Evolutionary conservation across 2,329 filamentous ascomycete species (phyloP).

Genomic region (Geoglossum cookeanum): DNA sequence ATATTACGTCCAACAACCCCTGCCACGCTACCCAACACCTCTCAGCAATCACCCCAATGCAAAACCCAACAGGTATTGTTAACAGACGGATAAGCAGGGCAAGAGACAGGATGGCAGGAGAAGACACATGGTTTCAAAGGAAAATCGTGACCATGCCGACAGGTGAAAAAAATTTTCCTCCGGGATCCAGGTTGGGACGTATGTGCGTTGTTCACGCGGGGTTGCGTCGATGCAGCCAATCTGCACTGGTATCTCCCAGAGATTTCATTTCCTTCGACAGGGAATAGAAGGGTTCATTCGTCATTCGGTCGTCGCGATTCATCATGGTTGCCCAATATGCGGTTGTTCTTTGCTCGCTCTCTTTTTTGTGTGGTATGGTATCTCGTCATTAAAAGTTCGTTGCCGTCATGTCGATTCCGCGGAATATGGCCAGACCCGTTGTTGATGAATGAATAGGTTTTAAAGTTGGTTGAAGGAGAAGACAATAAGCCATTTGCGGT

Average conservation of each 20-base stretch:
- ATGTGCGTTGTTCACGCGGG: neutral
- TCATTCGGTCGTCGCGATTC: constrained; percentile 3
- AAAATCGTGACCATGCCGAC: constrained; percentile 2
- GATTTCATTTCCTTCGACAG: neutral
- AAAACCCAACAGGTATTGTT: neutral
- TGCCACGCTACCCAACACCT: neutral
- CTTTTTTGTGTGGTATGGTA: neutral
- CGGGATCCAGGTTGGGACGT: neutral
- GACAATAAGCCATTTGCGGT: neutral
- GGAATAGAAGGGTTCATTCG: constrained; percentile 1
- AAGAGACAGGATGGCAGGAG: neutral
- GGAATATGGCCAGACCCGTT: neutral
- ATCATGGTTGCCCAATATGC: constrained; percentile 3
- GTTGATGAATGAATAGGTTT: constrained; percentile 1
- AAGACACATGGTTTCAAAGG: neutral
- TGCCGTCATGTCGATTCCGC: constrained; percentile 1
- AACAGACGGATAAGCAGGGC: neutral
- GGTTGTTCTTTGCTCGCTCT: constrained; percentile 1
- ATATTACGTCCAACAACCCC: neutral
- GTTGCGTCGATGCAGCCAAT: neutral
- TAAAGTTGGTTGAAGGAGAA: neutral
- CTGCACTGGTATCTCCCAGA: neutral
- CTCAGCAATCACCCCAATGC: neutral
- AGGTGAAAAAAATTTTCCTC: neutral
- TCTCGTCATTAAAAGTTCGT: constrained; percentile 1